These are phyloP conservation scores for Phytophthora pluvialis DNA, from an alignment of 352 stramenopile genomes.

Conservation along the genomic window DNA sequence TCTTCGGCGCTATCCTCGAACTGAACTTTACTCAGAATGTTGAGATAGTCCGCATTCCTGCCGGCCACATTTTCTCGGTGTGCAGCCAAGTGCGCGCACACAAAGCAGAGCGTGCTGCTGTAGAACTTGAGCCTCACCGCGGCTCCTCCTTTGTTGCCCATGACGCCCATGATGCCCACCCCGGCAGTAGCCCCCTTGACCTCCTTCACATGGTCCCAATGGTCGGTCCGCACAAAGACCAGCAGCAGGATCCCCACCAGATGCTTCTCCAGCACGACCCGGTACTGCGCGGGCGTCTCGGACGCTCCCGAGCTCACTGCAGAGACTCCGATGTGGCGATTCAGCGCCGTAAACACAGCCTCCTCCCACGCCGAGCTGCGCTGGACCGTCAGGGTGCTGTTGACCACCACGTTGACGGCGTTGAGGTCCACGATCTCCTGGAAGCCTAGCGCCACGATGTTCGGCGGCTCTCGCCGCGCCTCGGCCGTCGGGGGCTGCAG, in stretches of 20 bases:
- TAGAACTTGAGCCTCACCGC: slow-evolving; percentile 97
- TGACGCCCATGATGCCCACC: slow-evolving; percentile 98
- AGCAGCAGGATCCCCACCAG: slow-evolving; percentile 98
- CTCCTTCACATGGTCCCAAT: slow-evolving; percentile 84
- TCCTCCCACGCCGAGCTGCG: slow-evolving; percentile 91
- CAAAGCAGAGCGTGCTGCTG: slow-evolving; percentile 98
- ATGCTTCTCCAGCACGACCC: slow-evolving; percentile 90
- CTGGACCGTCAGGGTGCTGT: slow-evolving; percentile 93
- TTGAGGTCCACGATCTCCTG: slow-evolving; percentile 99
- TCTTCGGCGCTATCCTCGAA: slow-evolving; percentile 77
- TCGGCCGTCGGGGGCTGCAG: slow-evolving; percentile 43
- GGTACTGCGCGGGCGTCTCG: slow-evolving; percentile 51
- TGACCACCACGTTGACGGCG: slow-evolving; percentile 98
- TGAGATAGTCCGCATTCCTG: slow-evolving; percentile 98
- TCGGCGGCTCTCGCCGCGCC: slow-evolving; percentile 33
- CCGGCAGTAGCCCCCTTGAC: slow-evolving; percentile 92
- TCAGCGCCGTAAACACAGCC: slow-evolving; percentile 90
- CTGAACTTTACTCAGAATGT: slow-evolving; percentile 96
- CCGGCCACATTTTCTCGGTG: slow-evolving; percentile 98
- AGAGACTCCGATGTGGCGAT: slow-evolving; percentile 60
- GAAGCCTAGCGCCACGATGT: slow-evolving; percentile 87
- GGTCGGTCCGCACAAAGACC: slow-evolving; percentile 93
- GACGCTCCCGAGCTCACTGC: slow-evolving; percentile 1
- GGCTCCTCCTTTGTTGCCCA: slow-evolving; percentile 99
- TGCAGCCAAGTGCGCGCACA: slow-evolving; percentile 98